Evolutionary conservation across 2,329 filamentous ascomycete genomes (phyloP).

Genomic region (Phaeoacremonium minimum): DNA sequence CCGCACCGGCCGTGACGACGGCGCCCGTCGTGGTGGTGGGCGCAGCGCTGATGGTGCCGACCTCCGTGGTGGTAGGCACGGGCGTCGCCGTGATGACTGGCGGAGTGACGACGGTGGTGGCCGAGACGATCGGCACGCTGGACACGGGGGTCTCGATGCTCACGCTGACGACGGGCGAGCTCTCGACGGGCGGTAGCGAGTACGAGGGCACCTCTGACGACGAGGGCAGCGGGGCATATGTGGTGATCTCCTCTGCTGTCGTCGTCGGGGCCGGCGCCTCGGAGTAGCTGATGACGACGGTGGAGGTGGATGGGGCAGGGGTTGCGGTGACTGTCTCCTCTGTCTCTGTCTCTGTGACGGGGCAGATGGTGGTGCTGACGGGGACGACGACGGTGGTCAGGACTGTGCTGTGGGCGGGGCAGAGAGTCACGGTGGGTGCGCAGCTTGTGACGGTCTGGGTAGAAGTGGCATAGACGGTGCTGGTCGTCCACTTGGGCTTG

Average conservation of each 20-base stretch:
- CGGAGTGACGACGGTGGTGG: too few species aligned
- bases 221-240: too few species aligned
- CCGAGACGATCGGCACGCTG: too few species aligned
- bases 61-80: not conserved
- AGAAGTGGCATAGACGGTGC: conserved; percentile 1
- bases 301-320: not conserved
- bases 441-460: not conserved
- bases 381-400: conserved; percentile 1
- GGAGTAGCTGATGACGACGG: not conserved
- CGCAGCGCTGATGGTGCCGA: not conserved
- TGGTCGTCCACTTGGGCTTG: not conserved
- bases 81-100: too few species aligned
- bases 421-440: not conserved
- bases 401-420: not conserved
- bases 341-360: not conserved
- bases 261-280: too few species aligned
- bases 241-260: too few species aligned
- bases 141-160: too few species aligned
- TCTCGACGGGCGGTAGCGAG: too few species aligned
- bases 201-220: too few species aligned
- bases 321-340: not conserved
- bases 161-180: too few species aligned
- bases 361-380: not conserved
- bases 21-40: not conserved
- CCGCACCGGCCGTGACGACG: not conserved